A percentile compares a stretch with the other conserved stretches of the same genome.
These are phyloP conservation scores for Colletotrichum eleusines DNA, from an alignment of 2,329 filamentous ascomycete genomes.

Conservation along the genomic window DNA sequence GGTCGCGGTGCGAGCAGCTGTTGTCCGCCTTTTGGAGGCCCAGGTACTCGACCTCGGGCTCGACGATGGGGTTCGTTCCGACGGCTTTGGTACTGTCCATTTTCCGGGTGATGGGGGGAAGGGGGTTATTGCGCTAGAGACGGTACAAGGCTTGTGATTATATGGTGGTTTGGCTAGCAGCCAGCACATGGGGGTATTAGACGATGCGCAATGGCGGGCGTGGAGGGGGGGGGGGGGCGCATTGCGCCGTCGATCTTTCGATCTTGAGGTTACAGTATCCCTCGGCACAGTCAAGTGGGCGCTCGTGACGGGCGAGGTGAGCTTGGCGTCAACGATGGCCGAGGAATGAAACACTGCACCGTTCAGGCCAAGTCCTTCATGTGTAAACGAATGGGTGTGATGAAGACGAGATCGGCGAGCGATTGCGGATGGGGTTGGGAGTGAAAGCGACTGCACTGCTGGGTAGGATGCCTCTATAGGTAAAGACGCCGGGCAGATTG, in stretches of 20 bases:
- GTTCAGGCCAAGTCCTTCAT: neutral
- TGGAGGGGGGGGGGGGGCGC: neutral
- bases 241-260: slow-evolving; percentile 25
- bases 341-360: neutral
- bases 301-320: slow-evolving; percentile 12
- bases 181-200: slow-evolving; percentile 14
- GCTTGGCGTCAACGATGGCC: neutral
- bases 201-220: neutral
- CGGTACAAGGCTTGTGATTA: neutral
- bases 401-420: neutral
- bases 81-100: slow-evolving; percentile 54
- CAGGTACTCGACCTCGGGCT: slow-evolving; percentile 48
- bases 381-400: too few species aligned
- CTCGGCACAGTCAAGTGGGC: neutral
- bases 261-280: slow-evolving; percentile 17
- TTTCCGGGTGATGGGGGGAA: slow-evolving; percentile 10
- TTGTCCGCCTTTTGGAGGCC: slow-evolving; percentile 54
- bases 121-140: slow-evolving; percentile 14
- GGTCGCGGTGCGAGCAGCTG: slow-evolving; percentile 53
- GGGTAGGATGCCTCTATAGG: neutral
- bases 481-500: neutral
- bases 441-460: neutral
- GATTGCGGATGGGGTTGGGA: neutral
- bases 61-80: slow-evolving; percentile 52
- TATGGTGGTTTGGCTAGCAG: neutral